These are phyloP conservation scores for Silene uniflora DNA, from an alignment of 148 eudicot species.

Conservation along the genomic window DNA sequence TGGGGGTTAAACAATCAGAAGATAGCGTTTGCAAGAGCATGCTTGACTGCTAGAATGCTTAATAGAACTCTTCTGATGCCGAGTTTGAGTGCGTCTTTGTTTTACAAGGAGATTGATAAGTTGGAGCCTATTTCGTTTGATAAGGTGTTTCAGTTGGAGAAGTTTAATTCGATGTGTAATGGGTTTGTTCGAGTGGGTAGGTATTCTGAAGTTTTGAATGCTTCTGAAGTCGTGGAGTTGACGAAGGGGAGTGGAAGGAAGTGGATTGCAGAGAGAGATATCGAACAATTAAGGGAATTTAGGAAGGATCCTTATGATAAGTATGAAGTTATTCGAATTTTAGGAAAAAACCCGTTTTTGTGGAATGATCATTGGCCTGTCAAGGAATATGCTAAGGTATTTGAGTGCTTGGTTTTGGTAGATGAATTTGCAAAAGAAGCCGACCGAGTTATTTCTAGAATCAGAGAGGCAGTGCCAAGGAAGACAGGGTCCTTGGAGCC, in stretches of 20 bases:
- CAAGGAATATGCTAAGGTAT: constrained; percentile 73
- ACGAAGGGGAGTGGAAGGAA: constrained; percentile 88
- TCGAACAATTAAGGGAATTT: constrained; percentile 63
- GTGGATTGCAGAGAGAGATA: constrained; percentile 82
- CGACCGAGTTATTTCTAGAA: constrained; percentile 61
- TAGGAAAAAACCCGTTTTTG: constrained; percentile 86
- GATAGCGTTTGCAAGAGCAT: constrained; percentile 92
- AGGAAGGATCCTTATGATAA: constrained; percentile 39
- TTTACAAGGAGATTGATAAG: constrained; percentile 84
- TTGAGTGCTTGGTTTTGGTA: constrained; percentile 77
- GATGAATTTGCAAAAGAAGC: constrained; percentile 76
- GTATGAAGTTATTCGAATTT: constrained; percentile 52
- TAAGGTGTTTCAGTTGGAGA: constrained; percentile 62
- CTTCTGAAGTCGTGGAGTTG: constrained; percentile 45
- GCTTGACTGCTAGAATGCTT: constrained; percentile 75
- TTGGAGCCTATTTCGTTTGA: constrained; percentile 73
- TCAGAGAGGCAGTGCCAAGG: constrained; percentile 46
- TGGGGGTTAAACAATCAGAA: constrained; percentile 99
- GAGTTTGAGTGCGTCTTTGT: constrained; percentile 83
- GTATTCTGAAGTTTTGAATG: constrained; percentile 50
- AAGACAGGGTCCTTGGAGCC: constrained; percentile 6
- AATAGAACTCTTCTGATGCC: constrained; percentile 88
- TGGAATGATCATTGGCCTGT: constrained; percentile 99
- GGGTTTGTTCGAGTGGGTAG: constrained; percentile 74
- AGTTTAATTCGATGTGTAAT: constrained; percentile 62